A percentile compares a stretch with the other conserved stretches of the same genome.
Evolutionary conservation across 2,329 filamentous ascomycete genomes (phyloP).

Genomic region (Hypoxylon sp.): DNA sequence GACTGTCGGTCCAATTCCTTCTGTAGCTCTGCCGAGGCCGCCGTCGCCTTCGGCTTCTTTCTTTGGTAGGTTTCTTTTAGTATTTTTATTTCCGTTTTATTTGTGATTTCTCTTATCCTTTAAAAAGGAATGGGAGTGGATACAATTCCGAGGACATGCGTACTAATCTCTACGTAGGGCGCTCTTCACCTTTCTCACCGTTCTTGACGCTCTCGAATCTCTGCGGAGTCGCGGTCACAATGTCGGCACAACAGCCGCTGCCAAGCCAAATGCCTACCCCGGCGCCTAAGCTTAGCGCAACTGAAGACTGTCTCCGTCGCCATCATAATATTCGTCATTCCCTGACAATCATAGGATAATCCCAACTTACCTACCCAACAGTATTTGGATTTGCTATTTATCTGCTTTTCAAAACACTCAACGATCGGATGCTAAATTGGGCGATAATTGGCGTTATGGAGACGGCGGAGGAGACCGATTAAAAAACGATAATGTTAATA

Average conservation of each 20-base stretch:
- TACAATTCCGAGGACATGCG: background rate
- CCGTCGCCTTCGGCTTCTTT: slow-evolving; percentile 76
- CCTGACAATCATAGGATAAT: background rate
- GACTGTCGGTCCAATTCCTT: slow-evolving; percentile 67
- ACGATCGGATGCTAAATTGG: background rate
- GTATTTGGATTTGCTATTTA: background rate
- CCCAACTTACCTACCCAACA: background rate
- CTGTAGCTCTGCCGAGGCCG: slow-evolving; percentile 75
- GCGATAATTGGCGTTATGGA: slow-evolving; percentile 3
- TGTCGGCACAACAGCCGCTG: slow-evolving; percentile 32
- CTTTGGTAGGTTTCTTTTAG: slow-evolving; percentile 61
- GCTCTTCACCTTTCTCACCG: slow-evolving; percentile 64
- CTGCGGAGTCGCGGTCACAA: slow-evolving; percentile 60
- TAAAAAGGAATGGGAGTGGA: background rate
- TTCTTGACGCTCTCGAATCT: slow-evolving; percentile 63
- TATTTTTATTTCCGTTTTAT: background rate
- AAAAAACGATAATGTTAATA: slow-evolving; percentile 24
- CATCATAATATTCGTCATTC: background rate
- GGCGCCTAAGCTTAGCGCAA: slow-evolving; percentile 45
- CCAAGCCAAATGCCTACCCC: slow-evolving; percentile 48
- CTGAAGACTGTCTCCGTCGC: background rate
- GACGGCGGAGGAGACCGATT: background rate
- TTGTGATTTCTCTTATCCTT: background rate
- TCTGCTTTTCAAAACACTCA: background rate
- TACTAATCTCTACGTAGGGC: slow-evolving; percentile 55